Evolutionary conservation across 257 asterid species (phyloP), one percentile per base, ranked within the genome.

Genomic region (Capsicum baccatum): DNA sequence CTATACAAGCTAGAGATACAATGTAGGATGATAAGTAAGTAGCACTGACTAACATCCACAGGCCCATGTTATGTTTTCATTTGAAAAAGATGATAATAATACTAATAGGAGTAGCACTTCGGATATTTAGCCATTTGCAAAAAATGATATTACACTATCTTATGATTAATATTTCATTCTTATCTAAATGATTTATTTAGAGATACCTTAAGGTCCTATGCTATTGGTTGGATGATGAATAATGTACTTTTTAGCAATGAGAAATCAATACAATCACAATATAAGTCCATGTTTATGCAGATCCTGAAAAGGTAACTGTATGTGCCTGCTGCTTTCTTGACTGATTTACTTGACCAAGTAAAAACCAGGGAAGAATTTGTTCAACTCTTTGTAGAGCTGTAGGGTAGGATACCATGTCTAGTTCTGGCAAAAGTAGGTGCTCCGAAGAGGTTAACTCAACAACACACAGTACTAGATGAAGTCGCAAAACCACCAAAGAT

Each of bases 181-280:
- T 33, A 8, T 21, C 67, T 64, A 47, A 94, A 94, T 81, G 98
- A 97, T 73, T 86, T 96, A 85, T 91, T 96, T 44, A 90, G 98
- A 87, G 97, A 98, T 76, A 93, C 98, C 35, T 88, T 96, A 88
- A 91, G 98, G 88, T 94, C 98, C 73, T 98, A 98, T 47, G 98
- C 99, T 54, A 85, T 96, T 54, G 99, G 99, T 54, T 96, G 99
- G 99, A 91, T 96, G 99, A 93, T 96, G 99, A 94, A 96, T 94
- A 96, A 93, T 81, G 88, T 91, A 67, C 97, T 94, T 19, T 98
- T 96, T 73, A 94, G 99, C 94, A 96, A 96, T 57, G 97, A 92
- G 90, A 96, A 96, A 86, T 90, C 99, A 71, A 94, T 94, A 82
- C 86, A 89, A 79, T 96, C 99, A 52, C 99, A 96, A 82, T 96